These are phyloP conservation scores for Gossypium thurberi DNA, from an alignment of 345 rosid species.

Conservation along the genomic window DNA sequence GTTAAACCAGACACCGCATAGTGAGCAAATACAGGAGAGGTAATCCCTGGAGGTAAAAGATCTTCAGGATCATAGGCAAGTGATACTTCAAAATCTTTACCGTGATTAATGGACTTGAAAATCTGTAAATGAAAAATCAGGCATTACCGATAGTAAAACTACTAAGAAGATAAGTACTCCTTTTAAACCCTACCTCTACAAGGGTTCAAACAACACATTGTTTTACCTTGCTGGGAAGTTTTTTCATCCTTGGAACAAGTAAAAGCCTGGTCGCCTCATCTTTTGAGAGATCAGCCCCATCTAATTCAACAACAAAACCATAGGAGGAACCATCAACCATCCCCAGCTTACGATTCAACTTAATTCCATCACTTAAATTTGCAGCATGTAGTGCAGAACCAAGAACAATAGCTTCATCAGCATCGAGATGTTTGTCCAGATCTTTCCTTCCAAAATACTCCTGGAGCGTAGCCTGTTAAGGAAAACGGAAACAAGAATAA, in stretches of 20 bases:
- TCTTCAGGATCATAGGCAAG: constrained; percentile 75
- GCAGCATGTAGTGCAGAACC: constrained; percentile 92
- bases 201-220: background rate
- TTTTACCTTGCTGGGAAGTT: constrained; percentile 90
- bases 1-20: constrained; percentile 80
- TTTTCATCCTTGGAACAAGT: constrained; percentile 88
- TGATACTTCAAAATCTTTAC: constrained; percentile 85
- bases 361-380: constrained; percentile 97
- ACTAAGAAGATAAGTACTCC: constrained; percentile 9
- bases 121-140: constrained; percentile 44
- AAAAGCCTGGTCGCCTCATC: constrained; percentile 69
- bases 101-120: constrained; percentile 70
- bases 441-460: constrained; percentile 88
- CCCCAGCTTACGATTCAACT: constrained; percentile 90
- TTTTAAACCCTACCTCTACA: background rate
- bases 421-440: constrained; percentile 94
- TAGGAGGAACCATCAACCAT: constrained; percentile 90
- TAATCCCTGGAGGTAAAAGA: constrained; percentile 69
- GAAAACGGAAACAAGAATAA: constrained; percentile 3
- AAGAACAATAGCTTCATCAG: constrained; percentile 98
- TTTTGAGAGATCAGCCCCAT: constrained; percentile 63
- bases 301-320: constrained; percentile 64
- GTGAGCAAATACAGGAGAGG: constrained; percentile 64
- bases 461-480: constrained; percentile 74
- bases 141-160: constrained; percentile 15